Conservation (phyloP, 495 filamentous ascomycete genomes). For the Penicillium maclennaniae region DNA sequence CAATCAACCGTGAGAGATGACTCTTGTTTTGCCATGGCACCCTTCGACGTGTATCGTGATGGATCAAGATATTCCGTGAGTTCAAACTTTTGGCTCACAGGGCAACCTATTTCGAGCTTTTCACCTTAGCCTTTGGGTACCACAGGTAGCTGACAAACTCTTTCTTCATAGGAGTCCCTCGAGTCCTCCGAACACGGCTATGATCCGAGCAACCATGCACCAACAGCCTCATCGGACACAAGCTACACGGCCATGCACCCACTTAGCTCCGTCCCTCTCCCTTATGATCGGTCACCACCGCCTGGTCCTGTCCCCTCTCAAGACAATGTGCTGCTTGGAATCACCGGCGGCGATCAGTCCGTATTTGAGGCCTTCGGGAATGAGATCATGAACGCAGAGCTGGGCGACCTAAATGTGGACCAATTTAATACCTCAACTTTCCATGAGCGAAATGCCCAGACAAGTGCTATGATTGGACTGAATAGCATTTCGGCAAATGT, state of each 20-base stretch:
- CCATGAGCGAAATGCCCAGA: not conserved
- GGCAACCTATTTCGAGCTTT: not conserved
- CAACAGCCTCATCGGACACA: not conserved
- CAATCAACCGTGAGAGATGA: not conserved
- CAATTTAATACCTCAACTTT: not conserved
- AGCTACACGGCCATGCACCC: not conserved
- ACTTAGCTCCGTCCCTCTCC: not conserved
- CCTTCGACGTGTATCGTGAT: not conserved
- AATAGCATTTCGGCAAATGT: not conserved
- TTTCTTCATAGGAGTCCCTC: too few species aligned
- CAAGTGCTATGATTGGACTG: not conserved
- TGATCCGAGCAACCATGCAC: not conserved
- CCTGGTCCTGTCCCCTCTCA: too few species aligned
- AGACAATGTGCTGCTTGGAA: not conserved
- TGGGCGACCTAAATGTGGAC: too few species aligned
- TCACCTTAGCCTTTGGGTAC: not conserved
- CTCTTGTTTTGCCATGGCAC: not conserved
- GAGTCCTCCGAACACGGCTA: not conserved
- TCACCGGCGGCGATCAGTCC: not conserved
- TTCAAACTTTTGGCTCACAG: not conserved
- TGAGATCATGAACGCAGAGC: not conserved
- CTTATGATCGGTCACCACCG: not conserved
- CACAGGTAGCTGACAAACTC: not conserved
- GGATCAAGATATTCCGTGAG: not conserved
- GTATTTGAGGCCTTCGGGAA: too few species aligned